Evolutionary conservation across 441 rosid genomes (phyloP).

Genomic region (Breynia disticha): DNA sequence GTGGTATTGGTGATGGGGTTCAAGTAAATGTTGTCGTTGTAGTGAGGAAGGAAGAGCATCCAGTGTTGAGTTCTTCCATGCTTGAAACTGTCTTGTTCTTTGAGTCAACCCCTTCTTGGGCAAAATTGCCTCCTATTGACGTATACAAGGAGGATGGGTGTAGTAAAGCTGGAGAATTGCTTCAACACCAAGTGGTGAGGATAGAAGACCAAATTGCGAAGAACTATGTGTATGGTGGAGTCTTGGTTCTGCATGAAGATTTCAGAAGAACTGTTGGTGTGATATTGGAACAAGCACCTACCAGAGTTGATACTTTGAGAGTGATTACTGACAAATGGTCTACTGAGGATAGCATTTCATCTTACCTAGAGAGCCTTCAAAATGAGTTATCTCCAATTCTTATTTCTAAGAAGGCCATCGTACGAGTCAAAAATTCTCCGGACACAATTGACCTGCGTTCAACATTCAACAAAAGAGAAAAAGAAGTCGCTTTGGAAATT

Average conservation of each 20-base stretch:
- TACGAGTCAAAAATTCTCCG: constrained; percentile 55
- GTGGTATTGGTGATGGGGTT: constrained; percentile 15
- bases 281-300: constrained; percentile 85
- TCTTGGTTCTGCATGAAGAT: constrained; percentile 89
- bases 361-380: constrained; percentile 72
- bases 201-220: constrained; percentile 82
- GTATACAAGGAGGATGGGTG: constrained; percentile 47
- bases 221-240: constrained; percentile 79
- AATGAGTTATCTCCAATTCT: constrained; percentile 78
- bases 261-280: constrained; percentile 97
- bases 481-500: constrained; percentile 72
- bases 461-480: constrained; percentile 78
- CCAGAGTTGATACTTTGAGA: constrained; percentile 74
- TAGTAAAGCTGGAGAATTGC: constrained; percentile 4
- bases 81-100: constrained; percentile 78
- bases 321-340: constrained; percentile 72
- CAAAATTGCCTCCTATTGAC: constrained; percentile 80
- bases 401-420: constrained; percentile 78
- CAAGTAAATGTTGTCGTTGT: constrained; percentile 24
- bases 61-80: constrained; percentile 93
- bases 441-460: constrained; percentile 65
- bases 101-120: constrained; percentile 79
- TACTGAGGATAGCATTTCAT: constrained; percentile 74
- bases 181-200: constrained; percentile 49
- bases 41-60: constrained; percentile 59